Evolutionary conservation across 169 alveolate genomes (phyloP), one percentile per base, ranked within the genome.

Genomic region (Cytauxzoon felis): DNA sequence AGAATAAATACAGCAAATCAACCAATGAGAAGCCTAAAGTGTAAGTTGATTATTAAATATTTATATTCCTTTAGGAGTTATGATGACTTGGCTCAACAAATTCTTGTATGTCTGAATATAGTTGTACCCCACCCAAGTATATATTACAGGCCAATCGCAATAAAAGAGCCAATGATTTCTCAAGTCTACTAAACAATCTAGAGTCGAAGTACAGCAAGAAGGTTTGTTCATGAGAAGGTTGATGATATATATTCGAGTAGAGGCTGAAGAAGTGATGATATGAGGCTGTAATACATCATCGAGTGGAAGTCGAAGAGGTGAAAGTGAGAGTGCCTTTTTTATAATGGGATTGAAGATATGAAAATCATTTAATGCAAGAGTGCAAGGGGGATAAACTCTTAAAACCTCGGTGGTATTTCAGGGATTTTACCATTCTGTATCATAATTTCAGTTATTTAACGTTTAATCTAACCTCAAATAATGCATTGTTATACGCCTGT

Each of bases 401-500:
- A 62, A 21, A 62, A 23, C 16, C n/a, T 63, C 3, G 82, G 82
- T 0, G 86, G 86, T 18, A 76, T 32, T 60, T 64, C 81, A 9
- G 86, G 86, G 24, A 76, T 76, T 7, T 36, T 76, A 16, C 86
- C 86, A 33, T 32, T 42, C 86, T 76, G 26, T 23, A 63, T 9
- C 18, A 26, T 24, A 13, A 5, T 19, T 5, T 0, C 0, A 60
- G 58, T 2, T 0, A n/a, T 4, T 9, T 5, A 23, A 3, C 3
- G 30, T n/a, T n/a, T 29, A 19, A 4, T 30, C 71, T 57, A 41
- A 76, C 86, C 53, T 76, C 78, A 34, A 76, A 76, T 57, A 34
- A 36, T 13, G n/a, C 38, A 27, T 75, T 47, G 5, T 53, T 54
- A 30, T 42, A 76, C 8, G 86, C 86, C 58, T 57, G 48, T 41